Base-by-base conservation (phyloP, 129 eudicot genomes). In the Helianthus tuberosus region DNA sequence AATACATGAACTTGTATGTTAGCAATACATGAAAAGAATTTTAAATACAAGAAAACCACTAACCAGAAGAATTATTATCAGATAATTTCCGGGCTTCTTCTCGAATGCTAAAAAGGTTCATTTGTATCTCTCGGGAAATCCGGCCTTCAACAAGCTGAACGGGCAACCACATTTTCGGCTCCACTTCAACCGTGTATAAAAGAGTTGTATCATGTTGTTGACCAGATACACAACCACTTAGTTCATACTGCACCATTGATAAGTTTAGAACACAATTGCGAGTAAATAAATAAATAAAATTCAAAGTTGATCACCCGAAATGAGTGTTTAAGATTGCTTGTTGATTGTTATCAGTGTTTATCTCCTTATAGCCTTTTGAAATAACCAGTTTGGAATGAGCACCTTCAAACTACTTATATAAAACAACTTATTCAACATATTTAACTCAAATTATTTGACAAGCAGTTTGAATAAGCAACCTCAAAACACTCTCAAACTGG, bases 121-220 rank as follows among this genome's bases (percentile, higher is more conserved):
- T 71, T 66, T 75, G 78, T 71, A 88, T 91, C 80, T 91, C 97
- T 72, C 63, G 80, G 71, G 88, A 85, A 47, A 91, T 81, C 81
- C 87, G 86, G 55, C 94, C 91, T 85, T 91, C 91, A 47, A 91
- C 82, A 64, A 91, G 97, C 53, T 81, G 89, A 77, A 91, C 95
- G n/a, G 94, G 97, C 66, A 91, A 77, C 97, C 97, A 91, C 76
- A 85, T 47, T 78, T 91, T 91, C 64, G 97, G 97, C 83, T 75
- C 83, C 78, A 91, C 91, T 48, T 88, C 86, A 69, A 91, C 97
- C 50, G 75, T 78, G 78, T 88, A 91, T 5, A 80, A 68, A 66
- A 91, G 94, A 32, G 83, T 88, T 43, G 97, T 91, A 17, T 62
- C 71, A 58, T 54, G 85, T 49, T 50, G 77, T 80, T 78, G 70